phyloP scores from a whole-genome alignment of 164 flowering plant genomes.

The Amborella trichopoda region DNA sequence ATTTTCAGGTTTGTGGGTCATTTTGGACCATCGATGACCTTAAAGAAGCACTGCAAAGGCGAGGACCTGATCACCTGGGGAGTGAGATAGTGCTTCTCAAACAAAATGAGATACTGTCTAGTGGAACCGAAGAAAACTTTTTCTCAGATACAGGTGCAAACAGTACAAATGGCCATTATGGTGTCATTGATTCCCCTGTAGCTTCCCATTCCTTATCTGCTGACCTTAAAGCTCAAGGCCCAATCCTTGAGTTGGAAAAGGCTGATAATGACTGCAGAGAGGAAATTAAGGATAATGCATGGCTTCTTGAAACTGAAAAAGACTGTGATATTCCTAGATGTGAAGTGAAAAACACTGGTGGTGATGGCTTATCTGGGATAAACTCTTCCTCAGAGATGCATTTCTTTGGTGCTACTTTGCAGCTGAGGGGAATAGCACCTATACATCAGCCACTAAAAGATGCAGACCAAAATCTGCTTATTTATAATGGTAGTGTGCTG shows the following conservation, averaged over 20 bases:
- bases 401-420: constrained; percentile 80
- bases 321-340: constrained; percentile 5
- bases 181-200: neutral
- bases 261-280: constrained; percentile 1
- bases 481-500: constrained; percentile 56
- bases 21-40: constrained; percentile 40
- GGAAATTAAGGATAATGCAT: constrained; percentile 1
- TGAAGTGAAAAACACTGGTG: constrained; percentile 10
- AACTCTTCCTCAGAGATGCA: constrained; percentile 27
- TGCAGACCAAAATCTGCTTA: constrained; percentile 51
- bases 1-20: constrained; percentile 15
- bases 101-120: neutral
- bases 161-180: neutral
- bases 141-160: neutral
- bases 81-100: constrained; percentile 31
- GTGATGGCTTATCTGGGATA: constrained; percentile 3
- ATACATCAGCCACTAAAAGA: constrained; percentile 70
- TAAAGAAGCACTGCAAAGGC: constrained; percentile 42
- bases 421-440: constrained; percentile 61
- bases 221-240: neutral
- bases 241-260: neutral
- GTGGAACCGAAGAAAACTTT: neutral
- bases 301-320: neutral
- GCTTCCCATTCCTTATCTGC: neutral
- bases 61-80: constrained; percentile 91